Base-by-base conservation (phyloP, 2,329 filamentous ascomycete species). In the Aspergillus clavatus region DNA sequence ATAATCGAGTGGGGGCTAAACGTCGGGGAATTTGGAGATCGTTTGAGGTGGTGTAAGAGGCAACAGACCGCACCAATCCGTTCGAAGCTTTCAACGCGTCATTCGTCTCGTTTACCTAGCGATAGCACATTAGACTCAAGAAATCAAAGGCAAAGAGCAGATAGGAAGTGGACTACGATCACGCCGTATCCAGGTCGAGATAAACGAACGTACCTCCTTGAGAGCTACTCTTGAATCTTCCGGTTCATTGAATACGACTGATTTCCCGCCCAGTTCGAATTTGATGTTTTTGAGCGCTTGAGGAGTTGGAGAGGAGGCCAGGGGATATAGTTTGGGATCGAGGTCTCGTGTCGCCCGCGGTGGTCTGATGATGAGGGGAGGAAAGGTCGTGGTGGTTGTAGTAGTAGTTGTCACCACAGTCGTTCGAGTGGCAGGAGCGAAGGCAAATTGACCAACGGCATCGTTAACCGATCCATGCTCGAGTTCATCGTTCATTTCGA, bases 281-380 rank as follows among this genome's bases (percentile, higher is more conserved):
- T 80, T 83, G 62, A 97, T 86, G 45, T 82, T 83, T 51, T 82
- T 81, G 48, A 98, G 73, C 41, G 86, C 83, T 12, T 82, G 79
- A 2, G 93, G 93, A 1, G 90, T 95, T 1, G 88, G 85, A 40
- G 87, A 83, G 51, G 80, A 78, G 28, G 91, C 91, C 23, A 98
- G 75, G 29, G 93, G 93, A 65, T 95, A 98, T 58, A 93, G 82
- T 65, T 94, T 95, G 11, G 85, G 77, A 67, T 97, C 89, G 46
- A 95, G 80, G 43, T 83, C 78, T 47, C 79, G 74, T 26, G 89
- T 77, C 41, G 82, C 80, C 42, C 81, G 80, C 19, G 88, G 85
- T 47, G 87, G 80, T 53, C 82, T 83, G 55, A 95, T 81, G 45
- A 87, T 76, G 46, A 96, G 75, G n/a, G 89, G 89, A 38, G 91